Evolutionary conservation across 2,329 filamentous ascomycete genomes (phyloP), one percentile per base, ranked within the genome.

Genomic region (Penicillium sp.): DNA sequence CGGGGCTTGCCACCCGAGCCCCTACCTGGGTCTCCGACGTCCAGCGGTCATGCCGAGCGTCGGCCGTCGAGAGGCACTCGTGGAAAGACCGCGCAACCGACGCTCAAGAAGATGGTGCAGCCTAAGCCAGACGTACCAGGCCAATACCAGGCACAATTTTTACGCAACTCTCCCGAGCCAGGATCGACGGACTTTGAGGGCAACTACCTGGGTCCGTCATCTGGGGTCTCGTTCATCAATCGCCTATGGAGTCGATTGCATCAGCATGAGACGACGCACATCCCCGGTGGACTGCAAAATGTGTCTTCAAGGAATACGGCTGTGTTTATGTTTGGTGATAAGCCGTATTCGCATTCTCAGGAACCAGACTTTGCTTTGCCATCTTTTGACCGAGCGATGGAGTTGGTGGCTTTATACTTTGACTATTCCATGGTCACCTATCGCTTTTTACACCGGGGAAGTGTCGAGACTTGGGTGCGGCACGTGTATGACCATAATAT

Each of bases 171-270:
- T 1, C 72, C 68, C 1, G 72, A 68, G 32, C 64, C 66, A 3
- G 66, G 62, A 4, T 64, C 66, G 13, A 68, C 72, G 1, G 72
- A 75, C 42, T 68, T 75, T 8, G 69, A 74, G 45, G 74, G 72
- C 1, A 73, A 78, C 35, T 74, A 75, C 44, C 64, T 75, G n/a
- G 75, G 75, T 7, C 69, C 71, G 10, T 71, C 74, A 3, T 68
- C 75, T 54, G 54, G 70, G 29, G 56, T 73, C 51, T 65, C 75
- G 49, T 70, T 82, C 64, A 61, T 85, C 67, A 48, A 84, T 60
- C 79, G 82, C 70, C 67, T 82, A 72, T 69, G 84, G 80, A 59
- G 82, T 70, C 64, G 82, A 70, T 38, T 85, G 52, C 45, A 80
- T 69, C 30, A 80, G 71, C 34, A 79, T 70, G 67, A 65, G 27